These are phyloP conservation scores for Suillus variegatus DNA, from an alignment of 768 basidiomycete species.

Conservation along the genomic window DNA sequence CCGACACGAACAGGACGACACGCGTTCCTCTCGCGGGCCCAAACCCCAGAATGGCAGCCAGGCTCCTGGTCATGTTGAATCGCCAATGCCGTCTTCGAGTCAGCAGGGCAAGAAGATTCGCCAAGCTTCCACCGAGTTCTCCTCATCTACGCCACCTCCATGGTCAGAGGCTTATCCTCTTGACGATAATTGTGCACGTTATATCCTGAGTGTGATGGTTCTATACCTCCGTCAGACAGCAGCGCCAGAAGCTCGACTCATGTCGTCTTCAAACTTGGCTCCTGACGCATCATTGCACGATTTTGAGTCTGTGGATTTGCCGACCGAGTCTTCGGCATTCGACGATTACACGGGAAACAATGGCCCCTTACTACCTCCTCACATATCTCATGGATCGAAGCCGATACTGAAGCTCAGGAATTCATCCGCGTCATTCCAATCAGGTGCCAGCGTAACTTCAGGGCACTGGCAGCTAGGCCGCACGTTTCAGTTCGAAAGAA, in stretches of 20 bases:
- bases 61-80: conserved; percentile 34
- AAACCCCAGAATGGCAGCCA: conserved; percentile 28
- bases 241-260: conserved; percentile 52
- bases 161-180: conserved; percentile 71
- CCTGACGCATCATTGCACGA: conserved; percentile 70
- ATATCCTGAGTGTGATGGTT: conserved; percentile 80
- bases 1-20: conserved; percentile 41
- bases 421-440: conserved; percentile 44
- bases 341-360: conserved; percentile 20
- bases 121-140: conserved; percentile 45
- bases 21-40: conserved; percentile 45
- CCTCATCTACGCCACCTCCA: conserved; percentile 36
- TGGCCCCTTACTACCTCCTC: conserved; percentile 37
- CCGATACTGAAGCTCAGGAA: conserved; percentile 35
- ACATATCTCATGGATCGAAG: conserved; percentile 39
- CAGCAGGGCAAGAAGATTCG: conserved; percentile 29
- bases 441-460: conserved; percentile 36
- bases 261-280: conserved; percentile 60
- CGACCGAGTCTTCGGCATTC: conserved; percentile 25
- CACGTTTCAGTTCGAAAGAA: conserved; percentile 54
- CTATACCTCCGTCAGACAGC: conserved; percentile 77
- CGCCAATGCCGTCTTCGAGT: conserved; percentile 36
- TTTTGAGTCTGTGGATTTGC: conserved; percentile 59
- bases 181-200: conserved; percentile 80
- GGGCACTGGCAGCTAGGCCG: conserved; percentile 25